A percentile compares a stretch with the other conserved stretches of the same genome.
These are phyloP conservation scores for Boletus holoroseus DNA, from an alignment of 1,284 basidiomycete genomes.

Conservation along the genomic window DNA sequence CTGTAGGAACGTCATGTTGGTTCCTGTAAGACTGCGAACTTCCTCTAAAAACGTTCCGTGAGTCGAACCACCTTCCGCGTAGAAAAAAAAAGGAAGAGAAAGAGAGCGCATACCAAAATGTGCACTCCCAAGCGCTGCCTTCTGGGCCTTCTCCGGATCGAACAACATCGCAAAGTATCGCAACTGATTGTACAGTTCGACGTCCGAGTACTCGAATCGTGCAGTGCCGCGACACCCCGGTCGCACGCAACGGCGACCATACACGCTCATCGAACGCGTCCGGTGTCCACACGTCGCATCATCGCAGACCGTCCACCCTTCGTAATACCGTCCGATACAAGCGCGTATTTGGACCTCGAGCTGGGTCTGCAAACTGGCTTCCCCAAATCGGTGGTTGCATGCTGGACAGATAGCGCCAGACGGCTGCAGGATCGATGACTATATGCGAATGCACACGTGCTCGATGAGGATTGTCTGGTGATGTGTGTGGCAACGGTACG, in stretches of 20 bases:
- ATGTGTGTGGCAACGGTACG: neutral
- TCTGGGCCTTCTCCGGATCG: constrained; percentile 61
- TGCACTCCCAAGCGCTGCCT: constrained; percentile 44
- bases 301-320: constrained; percentile 84
- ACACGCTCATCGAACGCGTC: constrained; percentile 90
- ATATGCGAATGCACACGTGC: neutral
- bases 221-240: constrained; percentile 65
- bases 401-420: constrained; percentile 54
- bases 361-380: constrained; percentile 72
- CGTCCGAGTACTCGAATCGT: constrained; percentile 81
- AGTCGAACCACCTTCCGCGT: neutral
- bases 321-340: constrained; percentile 80
- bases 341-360: constrained; percentile 81
- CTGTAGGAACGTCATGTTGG: constrained; percentile 50
- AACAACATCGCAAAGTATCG: constrained; percentile 78
- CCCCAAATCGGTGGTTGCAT: constrained; percentile 54
- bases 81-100: neutral
- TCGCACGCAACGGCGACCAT: constrained; percentile 75
- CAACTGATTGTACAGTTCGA: constrained; percentile 81
- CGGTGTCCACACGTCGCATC: constrained; percentile 79
- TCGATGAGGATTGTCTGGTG: neutral
- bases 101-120: constrained; percentile 42
- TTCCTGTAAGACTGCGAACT: constrained; percentile 43
- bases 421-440: constrained; percentile 47
- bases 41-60: constrained; percentile 42